Evolutionary conservation across 1,284 basidiomycete species (phyloP).

Genomic region (Phellinidium pouzarii): DNA sequence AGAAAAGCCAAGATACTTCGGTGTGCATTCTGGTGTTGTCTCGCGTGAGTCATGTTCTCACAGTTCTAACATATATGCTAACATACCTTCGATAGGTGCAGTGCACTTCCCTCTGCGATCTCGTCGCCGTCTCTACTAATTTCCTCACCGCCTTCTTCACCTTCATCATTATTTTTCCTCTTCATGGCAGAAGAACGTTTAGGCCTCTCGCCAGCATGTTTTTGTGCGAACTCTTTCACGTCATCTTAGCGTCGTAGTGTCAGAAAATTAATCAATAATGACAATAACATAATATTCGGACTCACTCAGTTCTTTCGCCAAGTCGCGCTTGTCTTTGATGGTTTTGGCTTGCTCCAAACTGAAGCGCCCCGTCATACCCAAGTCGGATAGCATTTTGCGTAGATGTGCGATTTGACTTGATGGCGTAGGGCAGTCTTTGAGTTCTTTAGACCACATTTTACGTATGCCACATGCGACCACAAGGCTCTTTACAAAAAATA

Average conservation of each 20-base stretch:
- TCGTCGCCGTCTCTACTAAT: constrained; percentile 25
- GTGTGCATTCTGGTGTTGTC: constrained; percentile 35
- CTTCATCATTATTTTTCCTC: constrained; percentile 18
- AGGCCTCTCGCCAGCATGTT: constrained; percentile 21
- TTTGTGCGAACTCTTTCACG: constrained; percentile 49
- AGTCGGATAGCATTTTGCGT: constrained; percentile 53
- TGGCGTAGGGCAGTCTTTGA: constrained; percentile 51
- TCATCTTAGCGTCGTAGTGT: constrained; percentile 41
- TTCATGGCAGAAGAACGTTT: constrained; percentile 25
- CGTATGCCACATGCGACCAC: constrained; percentile 76
- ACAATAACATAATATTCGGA: neutral
- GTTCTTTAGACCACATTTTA: constrained; percentile 77
- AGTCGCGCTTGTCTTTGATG: constrained; percentile 64
- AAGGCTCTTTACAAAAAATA: constrained; percentile 39
- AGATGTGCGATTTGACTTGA: constrained; percentile 63
- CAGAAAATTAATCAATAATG: constrained; percentile 5
- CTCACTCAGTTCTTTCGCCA: constrained; percentile 74
- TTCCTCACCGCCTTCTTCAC: constrained; percentile 28
- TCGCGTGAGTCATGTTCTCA: neutral
- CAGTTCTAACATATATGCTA: constrained; percentile 19
- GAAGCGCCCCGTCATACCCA: constrained; percentile 77
- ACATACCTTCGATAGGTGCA: constrained; percentile 35
- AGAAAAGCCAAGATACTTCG: constrained; percentile 66
- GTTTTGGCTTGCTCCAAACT: constrained; percentile 73
- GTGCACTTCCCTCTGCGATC: constrained; percentile 21